Base-by-base conservation (phyloP, 495 filamentous ascomycete genomes). In the Lasiosphaeriaceae sp. region DNA sequence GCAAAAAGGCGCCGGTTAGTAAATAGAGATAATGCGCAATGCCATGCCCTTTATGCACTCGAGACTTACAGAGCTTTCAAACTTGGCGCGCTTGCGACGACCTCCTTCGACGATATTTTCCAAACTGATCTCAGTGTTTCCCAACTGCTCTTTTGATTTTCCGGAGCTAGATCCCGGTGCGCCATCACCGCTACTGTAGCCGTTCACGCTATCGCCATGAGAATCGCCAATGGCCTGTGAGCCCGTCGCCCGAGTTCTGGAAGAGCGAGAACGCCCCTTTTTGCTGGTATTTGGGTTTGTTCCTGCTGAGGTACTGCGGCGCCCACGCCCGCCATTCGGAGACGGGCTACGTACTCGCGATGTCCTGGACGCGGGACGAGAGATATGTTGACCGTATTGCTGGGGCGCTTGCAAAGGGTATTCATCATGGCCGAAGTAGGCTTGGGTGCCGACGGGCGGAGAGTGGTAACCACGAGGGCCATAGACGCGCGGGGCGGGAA, bases 61-160 rank as follows among this genome's bases (percentile, higher is more conserved):
- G 22, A 44, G 63, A 43, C 91, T 84, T 82, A 97, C 92, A 62
- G 92, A 96, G 74, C 92, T 97, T 62, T 96, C 91, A 70, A 98
- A 98, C 76, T 96, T 96, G 59, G 94, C 89, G 66, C 90, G 84
- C 80, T 98, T 97, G 60, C 94, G 84, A 72, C 94, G 86, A 60
- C 91, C 91, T 64, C 95, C 94, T 73, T 97, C 92, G 54, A 98
- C 88, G 72, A 98, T 97, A 66, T 98, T 98, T 56, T 96, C 90
- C 60, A 96, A 81, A 71, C 92, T 97, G 66, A 98, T 98, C 55
- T 97, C 94, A 3, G 94, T 92, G 67, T 90, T 95, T n/a, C 86
- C 89, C 55, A 95, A 78, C 50, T 88, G 86, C 65, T 97, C 92
- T 66, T 85, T 89, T 59, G 83, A 78, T 62, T 84, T 87, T 58